Percentiles rank a stretch among this genome's conserved stretches.
phyloP scores from a whole-genome alignment of 179 eudicot genomes.

The Actinidia chinensis region DNA sequence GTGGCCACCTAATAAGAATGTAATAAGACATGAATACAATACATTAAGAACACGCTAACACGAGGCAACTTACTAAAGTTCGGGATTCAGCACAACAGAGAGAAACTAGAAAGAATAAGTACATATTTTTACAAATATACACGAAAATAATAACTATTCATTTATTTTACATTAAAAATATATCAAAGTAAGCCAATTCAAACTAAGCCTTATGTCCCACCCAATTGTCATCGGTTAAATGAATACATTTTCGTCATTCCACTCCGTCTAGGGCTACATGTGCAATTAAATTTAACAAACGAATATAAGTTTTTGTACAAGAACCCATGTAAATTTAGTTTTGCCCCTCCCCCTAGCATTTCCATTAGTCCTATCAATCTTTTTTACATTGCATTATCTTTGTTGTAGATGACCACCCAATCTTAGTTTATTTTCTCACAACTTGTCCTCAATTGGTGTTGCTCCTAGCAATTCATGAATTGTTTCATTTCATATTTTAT shows the following conservation, averaged over 20 bases:
- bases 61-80: not conserved
- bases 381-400: not conserved
- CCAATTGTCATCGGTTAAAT: not conserved
- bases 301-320: too few species aligned
- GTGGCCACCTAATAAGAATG: not conserved
- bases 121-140: not conserved
- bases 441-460: not conserved
- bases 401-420: not conserved
- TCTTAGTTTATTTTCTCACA: not conserved
- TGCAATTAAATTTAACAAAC: not conserved
- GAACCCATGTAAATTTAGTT: too few species aligned
- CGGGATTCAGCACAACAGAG: not conserved
- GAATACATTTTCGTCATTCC: not conserved
- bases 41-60: not conserved
- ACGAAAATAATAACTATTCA: not conserved
- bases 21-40: not conserved
- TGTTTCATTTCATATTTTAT: not conserved
- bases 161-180: not conserved
- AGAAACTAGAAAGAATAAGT: not conserved
- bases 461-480: conserved; percentile 2
- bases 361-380: not conserved
- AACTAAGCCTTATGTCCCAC: not conserved
- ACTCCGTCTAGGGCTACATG: not conserved
- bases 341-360: not conserved
- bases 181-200: not conserved